phyloP scores from a whole-genome alignment of 805 yeast species.

The Jamesozyma jinghongensis region DNA sequence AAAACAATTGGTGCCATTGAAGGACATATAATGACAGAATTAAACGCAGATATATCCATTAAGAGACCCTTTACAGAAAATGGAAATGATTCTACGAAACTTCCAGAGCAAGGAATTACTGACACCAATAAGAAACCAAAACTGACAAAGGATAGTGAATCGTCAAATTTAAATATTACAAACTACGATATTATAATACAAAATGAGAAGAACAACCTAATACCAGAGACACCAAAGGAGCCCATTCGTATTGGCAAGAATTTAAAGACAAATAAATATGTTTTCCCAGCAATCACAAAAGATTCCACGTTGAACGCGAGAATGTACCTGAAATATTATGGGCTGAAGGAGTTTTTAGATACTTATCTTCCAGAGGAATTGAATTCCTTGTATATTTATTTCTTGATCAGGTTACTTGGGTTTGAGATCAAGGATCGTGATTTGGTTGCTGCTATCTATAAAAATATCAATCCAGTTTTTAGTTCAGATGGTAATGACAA shows the following conservation, averaged over 20 bases:
- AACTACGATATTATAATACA: background rate
- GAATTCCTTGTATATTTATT: conserved; percentile 46
- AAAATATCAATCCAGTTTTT: conserved; percentile 14
- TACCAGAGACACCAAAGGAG: conserved; percentile 14
- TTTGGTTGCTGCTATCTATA: conserved; percentile 27
- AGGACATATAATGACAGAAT: no score
- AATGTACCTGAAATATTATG: conserved; percentile 47
- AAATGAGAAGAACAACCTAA: conserved; percentile 8
- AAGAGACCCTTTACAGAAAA: no score
- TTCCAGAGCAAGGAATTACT: background rate
- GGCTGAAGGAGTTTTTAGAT: conserved; percentile 51
- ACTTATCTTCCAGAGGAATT: conserved; percentile 54
- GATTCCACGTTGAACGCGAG: conserved; percentile 40
- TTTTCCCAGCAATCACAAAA: conserved; percentile 33
- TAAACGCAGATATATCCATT: no score
- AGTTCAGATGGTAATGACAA: conserved; percentile 2
- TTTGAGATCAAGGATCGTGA: conserved; percentile 35
- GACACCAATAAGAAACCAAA: conserved; percentile 1
- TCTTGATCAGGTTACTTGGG: conserved; percentile 55
- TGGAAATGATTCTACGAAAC: no score
- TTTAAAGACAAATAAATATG: conserved; percentile 24
- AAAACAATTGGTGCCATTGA: no score
- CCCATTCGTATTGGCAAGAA: conserved; percentile 24
- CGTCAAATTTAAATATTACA: no score
- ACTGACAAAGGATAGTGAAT: background rate